Percentiles rank a stretch among this genome's conserved stretches.
phyloP scores from a whole-genome alignment of 768 basidiomycete species.

The Russula sp. region DNA sequence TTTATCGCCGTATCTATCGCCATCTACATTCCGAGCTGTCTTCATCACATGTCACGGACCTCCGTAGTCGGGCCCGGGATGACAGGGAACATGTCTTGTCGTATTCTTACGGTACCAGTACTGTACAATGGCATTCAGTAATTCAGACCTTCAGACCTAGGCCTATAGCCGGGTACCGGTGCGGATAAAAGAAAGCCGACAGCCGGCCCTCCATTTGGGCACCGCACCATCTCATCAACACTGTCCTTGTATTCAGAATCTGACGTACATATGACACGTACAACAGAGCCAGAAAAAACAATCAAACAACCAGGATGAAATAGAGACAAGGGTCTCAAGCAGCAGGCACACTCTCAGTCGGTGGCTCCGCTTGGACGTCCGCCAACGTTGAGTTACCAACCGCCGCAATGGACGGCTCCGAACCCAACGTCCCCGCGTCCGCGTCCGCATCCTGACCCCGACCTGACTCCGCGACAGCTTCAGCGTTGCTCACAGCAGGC shows the following conservation, averaged over 20 bases:
- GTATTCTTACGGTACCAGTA: no score
- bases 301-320: neutral
- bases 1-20: neutral
- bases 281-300: neutral
- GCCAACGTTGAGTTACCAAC: neutral
- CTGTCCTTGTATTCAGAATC: neutral
- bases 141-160: neutral
- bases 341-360: neutral
- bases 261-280: neutral
- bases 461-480: neutral
- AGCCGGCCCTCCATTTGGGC: neutral
- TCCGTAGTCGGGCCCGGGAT: no score
- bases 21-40: neutral
- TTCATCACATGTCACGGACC: neutral
- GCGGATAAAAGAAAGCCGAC: neutral
- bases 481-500: no score
- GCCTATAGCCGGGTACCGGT: no score
- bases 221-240: no score
- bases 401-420: neutral
- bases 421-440: neutral
- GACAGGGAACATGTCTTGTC: no score
- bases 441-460: neutral
- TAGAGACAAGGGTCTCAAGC: neutral
- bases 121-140: no score
- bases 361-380: neutral